Conservation (phyloP, 2,329 filamentous ascomycete genomes). For the Chrysoporthe puriensis region DNA sequence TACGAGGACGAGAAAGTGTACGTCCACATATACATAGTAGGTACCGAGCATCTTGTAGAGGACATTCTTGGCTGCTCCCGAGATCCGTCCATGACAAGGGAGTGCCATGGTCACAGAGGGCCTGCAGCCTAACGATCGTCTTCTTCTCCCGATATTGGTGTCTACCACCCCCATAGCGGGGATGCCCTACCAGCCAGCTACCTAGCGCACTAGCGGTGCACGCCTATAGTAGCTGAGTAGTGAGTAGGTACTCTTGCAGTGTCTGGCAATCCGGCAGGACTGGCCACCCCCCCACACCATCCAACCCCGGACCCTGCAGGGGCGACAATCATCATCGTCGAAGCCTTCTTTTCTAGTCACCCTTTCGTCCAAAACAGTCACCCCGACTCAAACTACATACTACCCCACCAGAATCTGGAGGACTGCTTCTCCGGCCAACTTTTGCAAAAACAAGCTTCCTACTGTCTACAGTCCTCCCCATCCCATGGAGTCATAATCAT, state of each 20-base stretch:
- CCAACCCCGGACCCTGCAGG: background rate
- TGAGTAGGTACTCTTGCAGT: too few species aligned
- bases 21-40: too few species aligned
- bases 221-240: too few species aligned
- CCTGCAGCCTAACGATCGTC: too few species aligned
- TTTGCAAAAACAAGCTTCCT: background rate
- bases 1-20: too few species aligned
- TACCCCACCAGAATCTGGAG: too few species aligned
- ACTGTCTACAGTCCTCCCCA: background rate
- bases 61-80: too few species aligned
- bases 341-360: background rate
- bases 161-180: background rate
- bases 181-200: background rate
- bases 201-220: too few species aligned
- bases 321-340: background rate
- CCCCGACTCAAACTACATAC: background rate
- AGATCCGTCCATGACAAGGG: too few species aligned
- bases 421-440: background rate
- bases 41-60: too few species aligned
- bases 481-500: conserved; percentile 25
- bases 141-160: background rate
- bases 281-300: background rate
- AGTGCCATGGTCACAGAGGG: too few species aligned
- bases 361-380: background rate
- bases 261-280: background rate